Base-by-base conservation (phyloP, 2,329 filamentous ascomycete species). In the Fusarium albosuccineum region DNA sequence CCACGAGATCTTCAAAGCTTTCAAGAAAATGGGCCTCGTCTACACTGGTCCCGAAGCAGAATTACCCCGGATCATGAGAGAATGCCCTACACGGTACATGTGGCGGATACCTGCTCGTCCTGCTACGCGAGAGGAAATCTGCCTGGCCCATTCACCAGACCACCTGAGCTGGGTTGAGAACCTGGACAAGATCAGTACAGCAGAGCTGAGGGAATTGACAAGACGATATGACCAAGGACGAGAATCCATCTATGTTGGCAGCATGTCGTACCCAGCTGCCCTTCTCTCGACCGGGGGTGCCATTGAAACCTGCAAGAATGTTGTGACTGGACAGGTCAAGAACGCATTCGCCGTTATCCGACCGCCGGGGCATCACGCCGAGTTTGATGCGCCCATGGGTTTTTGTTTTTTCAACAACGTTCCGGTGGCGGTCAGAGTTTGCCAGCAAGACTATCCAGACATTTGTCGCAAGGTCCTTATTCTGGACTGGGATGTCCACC, bases 321-420 rank as follows among this genome's bases (percentile, higher is more conserved):
- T 99, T 5, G 91, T 96, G 26, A 85, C 86, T 3, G 91, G 92
- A 4, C 86, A 89, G 59, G 92, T 97, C 53, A 97, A 97, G 78
- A 99, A 99, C 74, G 94, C 93, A 0, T 96, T 99, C 76, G 96
- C 96, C 1, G 91, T 99, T 37, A 97, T 99, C 72, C 89, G 96
- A 13, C 96, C 96, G 2, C 96, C 96, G 0, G 96, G 96, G 0
- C 96, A 99, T 74, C 96, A 99, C 78, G 96, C 96, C 1, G 96
- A 99, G 76, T 90, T 89, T 60, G 87, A 96, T 72, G 85, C 89
- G 36, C 88, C 95, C 1, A 96, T 97, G 86, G 96, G 96, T 0
- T 99, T 99, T 75, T 99, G 96, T 77, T 87, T 98, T 61, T 98
- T 98, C 82, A 97, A 99, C 81, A 99, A 99, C 74, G 96, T 98